These are phyloP conservation scores for Camelina sativa DNA, from an alignment of 345 rosid species.

Conservation along the genomic window DNA sequence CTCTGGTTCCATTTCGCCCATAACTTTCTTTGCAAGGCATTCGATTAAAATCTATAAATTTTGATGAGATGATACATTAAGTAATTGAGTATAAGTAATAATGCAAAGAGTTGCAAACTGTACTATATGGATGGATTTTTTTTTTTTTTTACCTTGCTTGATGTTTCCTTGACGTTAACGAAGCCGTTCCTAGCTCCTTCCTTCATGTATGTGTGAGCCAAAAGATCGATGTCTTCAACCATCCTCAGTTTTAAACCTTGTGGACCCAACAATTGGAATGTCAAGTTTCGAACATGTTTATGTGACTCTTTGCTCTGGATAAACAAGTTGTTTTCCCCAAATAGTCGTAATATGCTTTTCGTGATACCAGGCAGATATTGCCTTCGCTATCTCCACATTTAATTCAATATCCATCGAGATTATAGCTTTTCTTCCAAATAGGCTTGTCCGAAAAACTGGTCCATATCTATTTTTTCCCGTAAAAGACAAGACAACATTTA, in stretches of 20 bases:
- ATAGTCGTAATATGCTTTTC: conserved; percentile 17
- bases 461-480: conserved; percentile 19
- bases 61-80: neutral
- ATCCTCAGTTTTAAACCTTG: conserved; percentile 29
- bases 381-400: conserved; percentile 37
- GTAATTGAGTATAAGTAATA: neutral
- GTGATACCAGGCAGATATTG: conserved; percentile 15
- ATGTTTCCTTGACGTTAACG: conserved; percentile 30
- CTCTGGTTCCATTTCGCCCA: conserved; percentile 39
- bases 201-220: conserved; percentile 28
- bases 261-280: conserved; percentile 24
- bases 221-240: conserved; percentile 22
- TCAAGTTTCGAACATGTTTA: conserved; percentile 29
- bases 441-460: conserved; percentile 38
- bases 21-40: conserved; percentile 35
- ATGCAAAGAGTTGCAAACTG: neutral
- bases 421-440: conserved; percentile 36
- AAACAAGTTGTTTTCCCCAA: conserved; percentile 36
- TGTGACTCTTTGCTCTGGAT: conserved; percentile 24
- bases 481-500: no score
- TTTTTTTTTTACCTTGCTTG: conserved; percentile 15
- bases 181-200: conserved; percentile 25
- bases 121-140: neutral
- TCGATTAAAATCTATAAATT: conserved; percentile 30
- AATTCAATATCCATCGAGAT: conserved; percentile 34